These are phyloP conservation scores for Triticum dicoccoides DNA, from an alignment of 176 grass and related monocot species.

Conservation along the genomic window DNA sequence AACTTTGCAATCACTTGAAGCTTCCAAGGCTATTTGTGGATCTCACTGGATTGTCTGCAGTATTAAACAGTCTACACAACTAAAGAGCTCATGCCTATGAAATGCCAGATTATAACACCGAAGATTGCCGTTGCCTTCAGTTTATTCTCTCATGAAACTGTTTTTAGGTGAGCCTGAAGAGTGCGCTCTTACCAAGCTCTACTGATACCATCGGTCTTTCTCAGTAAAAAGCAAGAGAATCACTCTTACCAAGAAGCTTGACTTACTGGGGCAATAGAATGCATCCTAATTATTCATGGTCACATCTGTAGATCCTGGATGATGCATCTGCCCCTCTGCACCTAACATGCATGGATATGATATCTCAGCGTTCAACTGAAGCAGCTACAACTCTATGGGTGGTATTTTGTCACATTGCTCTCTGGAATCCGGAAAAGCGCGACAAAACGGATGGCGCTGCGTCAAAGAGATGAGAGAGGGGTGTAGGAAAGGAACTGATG, in stretches of 20 bases:
- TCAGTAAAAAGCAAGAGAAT: background rate
- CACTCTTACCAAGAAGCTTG: background rate
- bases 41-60: background rate
- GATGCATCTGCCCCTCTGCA: constrained; percentile 10
- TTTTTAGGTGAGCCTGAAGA: background rate
- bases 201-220: background rate
- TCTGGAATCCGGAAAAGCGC: constrained; percentile 23
- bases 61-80: background rate
- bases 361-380: constrained; percentile 2
- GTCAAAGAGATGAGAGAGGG: constrained; percentile 19
- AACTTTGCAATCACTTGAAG: background rate
- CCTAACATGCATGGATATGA: constrained; percentile 22
- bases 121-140: background rate
- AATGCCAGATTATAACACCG: constrained; percentile 10
- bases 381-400: constrained; percentile 22
- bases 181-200: constrained; percentile 5
- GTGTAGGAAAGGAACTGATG: constrained; percentile 17
- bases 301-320: constrained; percentile 35
- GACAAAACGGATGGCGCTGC: constrained; percentile 7
- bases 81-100: background rate
- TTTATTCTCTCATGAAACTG: background rate
- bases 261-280: background rate
- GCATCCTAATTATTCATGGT: constrained; percentile 44
- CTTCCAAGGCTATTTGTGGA: background rate
- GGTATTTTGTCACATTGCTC: constrained; percentile 37